Conservation (phyloP, 306 rosid genomes). For the Cicer pinnatifidum region DNA sequence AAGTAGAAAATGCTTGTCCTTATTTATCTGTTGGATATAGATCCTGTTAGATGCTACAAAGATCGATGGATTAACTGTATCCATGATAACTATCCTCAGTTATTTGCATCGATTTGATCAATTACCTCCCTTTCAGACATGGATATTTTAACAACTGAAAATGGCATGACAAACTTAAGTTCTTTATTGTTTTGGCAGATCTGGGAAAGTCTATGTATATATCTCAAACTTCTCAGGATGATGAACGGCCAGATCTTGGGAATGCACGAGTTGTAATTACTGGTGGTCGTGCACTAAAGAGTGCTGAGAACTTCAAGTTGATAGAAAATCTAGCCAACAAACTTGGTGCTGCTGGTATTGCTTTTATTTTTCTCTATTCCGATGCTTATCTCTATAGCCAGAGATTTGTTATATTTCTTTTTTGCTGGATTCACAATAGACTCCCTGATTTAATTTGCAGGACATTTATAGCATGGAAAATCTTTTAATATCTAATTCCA, state of each 20-base stretch:
- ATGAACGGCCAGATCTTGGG: conserved; percentile 90
- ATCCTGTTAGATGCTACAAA: conserved; percentile 36
- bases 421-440: neutral
- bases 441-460: conserved; percentile 32
- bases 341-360: conserved; percentile 94
- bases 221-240: conserved; percentile 69
- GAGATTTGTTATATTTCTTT: conserved; percentile 7
- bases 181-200: conserved; percentile 51
- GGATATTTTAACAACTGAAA: conserved; percentile 35
- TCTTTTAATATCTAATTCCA: neutral
- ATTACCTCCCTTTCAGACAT: conserved; percentile 1
- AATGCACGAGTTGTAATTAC: conserved; percentile 80
- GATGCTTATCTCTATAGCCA: conserved; percentile 30
- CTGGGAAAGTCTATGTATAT: conserved; percentile 70
- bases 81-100: conserved; percentile 32
- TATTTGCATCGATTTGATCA: conserved; percentile 36
- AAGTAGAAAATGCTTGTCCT: conserved; percentile 22
- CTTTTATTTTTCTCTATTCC: conserved; percentile 26
- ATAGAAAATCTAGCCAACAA: conserved; percentile 83
- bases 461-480: conserved; percentile 13
- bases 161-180: conserved; percentile 17
- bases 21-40: conserved; percentile 7
- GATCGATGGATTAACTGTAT: conserved; percentile 39
- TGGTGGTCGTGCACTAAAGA: conserved; percentile 92
- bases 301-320: conserved; percentile 89